Evolutionary conservation across 2,329 filamentous ascomycete species (phyloP).

Genomic region (Shiraia sp.): DNA sequence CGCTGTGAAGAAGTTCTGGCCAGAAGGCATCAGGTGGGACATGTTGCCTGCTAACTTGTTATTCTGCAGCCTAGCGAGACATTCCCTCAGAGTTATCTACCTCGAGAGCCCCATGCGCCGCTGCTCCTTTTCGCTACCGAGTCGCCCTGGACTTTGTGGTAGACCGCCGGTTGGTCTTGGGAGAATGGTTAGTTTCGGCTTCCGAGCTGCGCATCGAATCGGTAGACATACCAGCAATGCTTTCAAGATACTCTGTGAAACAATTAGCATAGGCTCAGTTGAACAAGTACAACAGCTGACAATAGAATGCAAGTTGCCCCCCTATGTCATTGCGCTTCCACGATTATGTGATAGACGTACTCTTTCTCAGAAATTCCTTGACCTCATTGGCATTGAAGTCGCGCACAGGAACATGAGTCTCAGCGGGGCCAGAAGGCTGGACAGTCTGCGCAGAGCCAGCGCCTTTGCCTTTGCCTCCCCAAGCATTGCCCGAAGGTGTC

Average conservation of each 20-base stretch:
- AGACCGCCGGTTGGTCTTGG: slow-evolving; percentile 35
- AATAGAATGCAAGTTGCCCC: not conserved
- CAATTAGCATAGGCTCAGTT: slow-evolving; percentile 21
- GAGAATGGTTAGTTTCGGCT: slow-evolving; percentile 23
- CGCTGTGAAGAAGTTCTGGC: slow-evolving; percentile 51
- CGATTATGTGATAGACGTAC: slow-evolving; percentile 24
- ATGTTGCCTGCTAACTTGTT: slow-evolving; percentile 37
- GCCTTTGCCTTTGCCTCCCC: slow-evolving; percentile 40
- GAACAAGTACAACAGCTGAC: not conserved
- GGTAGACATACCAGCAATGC: slow-evolving; percentile 28
- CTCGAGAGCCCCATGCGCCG: slow-evolving; percentile 47
- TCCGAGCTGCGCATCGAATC: slow-evolving; percentile 5
- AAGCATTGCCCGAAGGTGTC: slow-evolving; percentile 38
- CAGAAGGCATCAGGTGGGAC: slow-evolving; percentile 49
- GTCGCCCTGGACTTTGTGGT: slow-evolving; percentile 46
- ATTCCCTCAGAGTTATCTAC: slow-evolving; percentile 25
- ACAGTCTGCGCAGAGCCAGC: slow-evolving; percentile 18
- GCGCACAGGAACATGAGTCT: slow-evolving; percentile 41
- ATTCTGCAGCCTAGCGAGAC: slow-evolving; percentile 2
- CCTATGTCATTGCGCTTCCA: not conserved
- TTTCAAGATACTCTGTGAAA: slow-evolving; percentile 32
- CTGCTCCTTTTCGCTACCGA: slow-evolving; percentile 44
- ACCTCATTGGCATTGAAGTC: slow-evolving; percentile 52
- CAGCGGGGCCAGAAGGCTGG: slow-evolving; percentile 24
- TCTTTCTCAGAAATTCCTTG: slow-evolving; percentile 48